A percentile compares a stretch with the other conserved stretches of the same genome.
These are phyloP conservation scores for Solanum ossicruentum DNA, from an alignment of 257 asterid genomes.

Conservation along the genomic window DNA sequence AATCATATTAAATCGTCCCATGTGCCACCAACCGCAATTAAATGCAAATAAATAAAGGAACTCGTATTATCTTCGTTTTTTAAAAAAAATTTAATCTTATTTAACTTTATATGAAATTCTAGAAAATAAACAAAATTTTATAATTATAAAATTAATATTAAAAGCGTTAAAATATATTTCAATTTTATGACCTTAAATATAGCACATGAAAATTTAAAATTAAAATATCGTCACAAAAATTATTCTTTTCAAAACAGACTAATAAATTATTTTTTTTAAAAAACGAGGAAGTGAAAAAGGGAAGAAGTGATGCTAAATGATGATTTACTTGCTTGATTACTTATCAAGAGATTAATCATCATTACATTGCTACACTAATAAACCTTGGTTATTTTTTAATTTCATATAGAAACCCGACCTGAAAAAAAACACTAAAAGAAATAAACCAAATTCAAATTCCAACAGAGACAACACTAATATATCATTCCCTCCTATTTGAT, in stretches of 20 bases:
- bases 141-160: too few relatives aligned
- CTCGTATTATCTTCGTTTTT: not conserved
- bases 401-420: too few relatives aligned
- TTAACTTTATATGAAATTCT: too few relatives aligned
- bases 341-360: not conserved
- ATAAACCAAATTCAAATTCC: not conserved
- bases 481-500: not conserved
- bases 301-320: not conserved
- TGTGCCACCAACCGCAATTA: not conserved
- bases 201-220: too few relatives aligned
- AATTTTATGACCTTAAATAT: too few relatives aligned
- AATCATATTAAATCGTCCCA: not conserved
- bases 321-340: not conserved
- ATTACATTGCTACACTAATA: not conserved
- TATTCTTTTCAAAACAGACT: too few relatives aligned
- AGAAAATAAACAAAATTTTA: too few relatives aligned
- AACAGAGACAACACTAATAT: not conserved
- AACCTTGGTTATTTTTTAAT: not conserved
- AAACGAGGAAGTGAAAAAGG: not conserved
- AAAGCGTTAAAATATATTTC: accelerated
- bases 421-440: not conserved
- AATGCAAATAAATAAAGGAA: not conserved
- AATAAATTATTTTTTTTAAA: not conserved
- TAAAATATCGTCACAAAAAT: too few relatives aligned
- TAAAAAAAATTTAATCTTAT: too few relatives aligned